Percentiles rank a stretch among this genome's conserved stretches.
Evolutionary conservation across 208 protist species (phyloP).

Genomic region (Trypanosoma platydactyli): DNA sequence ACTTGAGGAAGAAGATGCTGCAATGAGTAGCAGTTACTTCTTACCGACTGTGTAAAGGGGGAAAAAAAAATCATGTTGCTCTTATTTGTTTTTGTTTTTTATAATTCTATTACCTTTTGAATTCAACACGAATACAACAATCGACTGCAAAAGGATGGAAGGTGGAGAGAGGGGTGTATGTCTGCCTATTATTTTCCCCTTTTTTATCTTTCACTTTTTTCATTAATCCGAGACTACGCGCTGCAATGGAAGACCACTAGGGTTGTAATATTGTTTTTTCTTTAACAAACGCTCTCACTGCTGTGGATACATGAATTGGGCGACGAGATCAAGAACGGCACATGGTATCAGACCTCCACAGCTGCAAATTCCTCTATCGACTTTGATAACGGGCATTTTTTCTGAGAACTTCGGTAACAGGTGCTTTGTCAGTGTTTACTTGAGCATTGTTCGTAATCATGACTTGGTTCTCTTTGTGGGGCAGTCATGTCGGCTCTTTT

Average conservation of each 20-base stretch:
- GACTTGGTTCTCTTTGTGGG: constrained; percentile 31
- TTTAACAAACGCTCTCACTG: not conserved
- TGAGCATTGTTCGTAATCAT: constrained; percentile 39
- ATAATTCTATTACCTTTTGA: too few relatives aligned
- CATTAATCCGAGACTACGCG: too few relatives aligned
- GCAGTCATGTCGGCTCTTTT: too few relatives aligned
- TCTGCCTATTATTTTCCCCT: not conserved
- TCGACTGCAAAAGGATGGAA: not conserved
- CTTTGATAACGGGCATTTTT: constrained; percentile 34
- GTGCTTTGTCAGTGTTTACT: constrained; percentile 44
- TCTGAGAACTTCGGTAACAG: constrained; percentile 51
- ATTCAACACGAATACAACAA: too few relatives aligned
- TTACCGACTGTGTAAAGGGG: not conserved
- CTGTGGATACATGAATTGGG: constrained; percentile 31
- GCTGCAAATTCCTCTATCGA: constrained; percentile 39
- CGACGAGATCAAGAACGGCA: constrained; percentile 33
- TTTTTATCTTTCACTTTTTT: not conserved
- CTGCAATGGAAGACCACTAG: too few relatives aligned
- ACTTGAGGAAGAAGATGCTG: constrained; percentile 17
- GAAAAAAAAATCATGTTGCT: not conserved
- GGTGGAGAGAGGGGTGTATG: not conserved
- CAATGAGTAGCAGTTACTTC: not conserved
- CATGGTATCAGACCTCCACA: constrained; percentile 26
- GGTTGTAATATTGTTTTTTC: too few relatives aligned
- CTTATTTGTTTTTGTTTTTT: constrained; percentile 24